These are phyloP conservation scores for Glaciozyma antarctica DNA, from an alignment of 768 basidiomycete genomes.

Conservation along the genomic window DNA sequence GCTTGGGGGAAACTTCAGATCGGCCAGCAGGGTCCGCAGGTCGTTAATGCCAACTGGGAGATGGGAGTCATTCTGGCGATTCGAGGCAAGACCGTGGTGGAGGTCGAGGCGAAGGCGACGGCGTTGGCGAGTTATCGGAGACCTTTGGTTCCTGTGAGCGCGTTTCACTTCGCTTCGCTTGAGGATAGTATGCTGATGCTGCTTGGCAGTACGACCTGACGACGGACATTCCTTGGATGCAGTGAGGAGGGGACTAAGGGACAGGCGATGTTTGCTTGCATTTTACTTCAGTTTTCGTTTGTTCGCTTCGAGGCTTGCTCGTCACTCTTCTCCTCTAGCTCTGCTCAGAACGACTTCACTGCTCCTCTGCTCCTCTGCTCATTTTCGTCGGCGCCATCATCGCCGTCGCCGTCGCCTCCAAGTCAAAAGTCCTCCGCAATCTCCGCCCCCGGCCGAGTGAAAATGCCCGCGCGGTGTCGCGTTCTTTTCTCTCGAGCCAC, in stretches of 20 bases:
- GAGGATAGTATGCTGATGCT: too few relatives aligned
- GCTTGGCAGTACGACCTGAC: not conserved
- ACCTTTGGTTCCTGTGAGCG: slow-evolving; percentile 8
- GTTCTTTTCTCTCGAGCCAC: too few relatives aligned
- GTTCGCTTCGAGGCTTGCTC: too few relatives aligned
- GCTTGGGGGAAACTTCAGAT: slow-evolving; percentile 25
- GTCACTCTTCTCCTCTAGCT: too few relatives aligned
- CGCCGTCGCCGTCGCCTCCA: too few relatives aligned
- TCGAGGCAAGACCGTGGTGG: slow-evolving; percentile 10
- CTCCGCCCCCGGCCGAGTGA: too few relatives aligned
- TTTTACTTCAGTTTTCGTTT: not conserved
- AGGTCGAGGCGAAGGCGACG: slow-evolving; percentile 19
- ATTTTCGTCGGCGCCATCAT: too few relatives aligned
- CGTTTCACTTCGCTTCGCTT: not conserved
- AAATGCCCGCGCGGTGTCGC: too few relatives aligned
- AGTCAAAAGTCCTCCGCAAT: too few relatives aligned
- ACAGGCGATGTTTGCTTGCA: not conserved
- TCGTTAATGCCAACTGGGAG: slow-evolving; percentile 20
- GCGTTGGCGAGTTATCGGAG: slow-evolving; percentile 18
- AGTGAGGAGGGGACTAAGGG: too few relatives aligned
- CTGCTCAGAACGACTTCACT: too few relatives aligned
- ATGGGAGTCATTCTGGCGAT: slow-evolving; percentile 22
- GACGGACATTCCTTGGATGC: slow-evolving; percentile 19
- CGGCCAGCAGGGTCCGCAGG: not conserved
- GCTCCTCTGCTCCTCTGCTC: too few relatives aligned